Evolutionary conservation across 306 rosid genomes (phyloP), one percentile per base, ranked within the genome.

Genomic region (Fagus crenata): DNA sequence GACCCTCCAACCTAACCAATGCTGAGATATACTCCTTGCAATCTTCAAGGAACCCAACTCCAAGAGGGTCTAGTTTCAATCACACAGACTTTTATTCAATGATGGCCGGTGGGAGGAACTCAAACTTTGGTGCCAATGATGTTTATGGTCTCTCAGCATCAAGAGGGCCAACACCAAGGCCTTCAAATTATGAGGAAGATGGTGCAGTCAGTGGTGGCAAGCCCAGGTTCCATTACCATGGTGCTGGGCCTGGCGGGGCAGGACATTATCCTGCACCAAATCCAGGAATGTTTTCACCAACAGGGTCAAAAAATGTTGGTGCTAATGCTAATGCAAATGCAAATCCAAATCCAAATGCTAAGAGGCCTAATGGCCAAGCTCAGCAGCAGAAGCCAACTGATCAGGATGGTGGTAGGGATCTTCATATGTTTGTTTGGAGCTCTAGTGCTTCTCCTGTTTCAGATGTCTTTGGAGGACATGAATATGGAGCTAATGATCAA

Each of bases 401-500:
- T 22, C 28, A 22, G n/a, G 92, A 85, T 67, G 88, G 91, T 3
- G 80, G 54, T 12, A 90, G 75, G 51, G 97, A 93, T 59, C 93
- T 93, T 58, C 97, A 93, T 22, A 93, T 89, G 98, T 91, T 91
- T 67, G 97, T 93, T 36, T 93, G 98, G 98, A 91, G 97, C 63
- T 91, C 98, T 0, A 91, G 95, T 69, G 83, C 85, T 80, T 93
- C 98, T 0, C 95, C 96, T 0, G 97, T 89, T 28, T 91, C 98
- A 0, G 97, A 93, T 67, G 97, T 93, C 8, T 93, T 88, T 36
- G 97, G 90, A 4, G 84, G 89, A 60, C 89, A 86, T 78, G 96
- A 93, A 60, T 86, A 82, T 41, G 90, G 87, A 0, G 81, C 75
- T 58, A 90, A 90, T 81, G 93, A 93, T 55, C 91, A 84, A 13